Percentiles rank a stretch among this genome's conserved stretches.
These are phyloP conservation scores for Gracilariopsis chorda DNA, from an alignment of 23 red algal genomes.

Conservation along the genomic window DNA sequence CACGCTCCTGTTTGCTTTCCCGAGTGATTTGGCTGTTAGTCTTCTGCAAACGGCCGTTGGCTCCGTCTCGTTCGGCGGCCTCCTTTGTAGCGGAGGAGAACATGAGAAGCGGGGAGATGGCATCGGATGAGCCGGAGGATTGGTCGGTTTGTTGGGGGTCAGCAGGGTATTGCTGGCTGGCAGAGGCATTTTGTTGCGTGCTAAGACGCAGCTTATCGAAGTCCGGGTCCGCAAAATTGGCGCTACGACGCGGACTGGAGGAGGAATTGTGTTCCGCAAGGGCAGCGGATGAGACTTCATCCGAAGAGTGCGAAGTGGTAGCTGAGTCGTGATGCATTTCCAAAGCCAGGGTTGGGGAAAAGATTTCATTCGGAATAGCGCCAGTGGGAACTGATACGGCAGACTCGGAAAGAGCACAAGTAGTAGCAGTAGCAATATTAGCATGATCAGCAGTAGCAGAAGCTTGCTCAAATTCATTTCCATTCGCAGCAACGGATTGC, in stretches of 20 bases:
- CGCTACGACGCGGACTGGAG: not conserved
- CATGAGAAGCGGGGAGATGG: slow-evolving; percentile 50
- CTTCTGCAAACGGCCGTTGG: slow-evolving; percentile 9
- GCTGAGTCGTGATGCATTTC: not conserved
- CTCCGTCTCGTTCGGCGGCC: slow-evolving; percentile 35
- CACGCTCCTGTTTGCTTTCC: slow-evolving; percentile 47
- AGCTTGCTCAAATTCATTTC: no score
- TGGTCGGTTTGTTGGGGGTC: not conserved
- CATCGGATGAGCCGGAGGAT: not conserved
- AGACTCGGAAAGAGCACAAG: no score
- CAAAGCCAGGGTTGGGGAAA: no score
- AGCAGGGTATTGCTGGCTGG: not conserved
- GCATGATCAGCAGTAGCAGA: no score
- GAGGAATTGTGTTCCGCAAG: not conserved
- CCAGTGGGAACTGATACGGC: not conserved
- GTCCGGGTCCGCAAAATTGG: slow-evolving; percentile 27
- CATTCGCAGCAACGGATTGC: no score
- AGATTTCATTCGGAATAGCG: no score
- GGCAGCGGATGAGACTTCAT: not conserved
- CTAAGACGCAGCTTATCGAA: not conserved
- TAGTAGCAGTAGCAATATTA: no score
- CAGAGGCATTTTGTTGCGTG: not conserved
- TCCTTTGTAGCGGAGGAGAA: slow-evolving; percentile 56
- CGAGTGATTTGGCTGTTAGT: slow-evolving; percentile 44
- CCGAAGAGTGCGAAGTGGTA: not conserved